Conservation (phyloP, 2,329 filamentous ascomycete genomes). For the Fusarium cicatricum region DNA sequence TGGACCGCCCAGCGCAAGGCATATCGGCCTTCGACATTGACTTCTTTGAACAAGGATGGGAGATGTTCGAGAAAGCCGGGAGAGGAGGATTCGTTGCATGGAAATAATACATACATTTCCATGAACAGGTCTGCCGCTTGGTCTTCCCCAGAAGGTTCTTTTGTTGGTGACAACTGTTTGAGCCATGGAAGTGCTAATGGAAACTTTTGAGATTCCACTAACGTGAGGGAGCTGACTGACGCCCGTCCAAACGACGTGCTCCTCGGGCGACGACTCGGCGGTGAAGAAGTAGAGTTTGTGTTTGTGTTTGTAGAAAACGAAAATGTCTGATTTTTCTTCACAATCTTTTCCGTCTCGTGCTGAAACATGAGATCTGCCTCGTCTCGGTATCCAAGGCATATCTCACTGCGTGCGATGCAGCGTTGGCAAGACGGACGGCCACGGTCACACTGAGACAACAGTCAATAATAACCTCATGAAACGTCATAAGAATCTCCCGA, state of each 20-base stretch:
- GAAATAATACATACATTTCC: conserved; percentile 51
- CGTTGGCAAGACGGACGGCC: conserved; percentile 47
- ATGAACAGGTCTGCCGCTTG: conserved; percentile 46
- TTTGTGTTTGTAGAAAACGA: conserved; percentile 12
- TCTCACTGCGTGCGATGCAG: conserved; percentile 48
- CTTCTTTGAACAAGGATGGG: conserved; percentile 49
- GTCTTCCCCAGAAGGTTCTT: conserved; percentile 33
- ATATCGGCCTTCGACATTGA: conserved; percentile 47
- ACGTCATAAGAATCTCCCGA: conserved; percentile 2
- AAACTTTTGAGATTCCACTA: not conserved
- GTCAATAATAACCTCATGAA: not conserved
- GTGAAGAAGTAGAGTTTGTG: conserved; percentile 13
- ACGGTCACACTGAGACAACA: conserved; percentile 43
- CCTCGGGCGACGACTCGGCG: conserved; percentile 10
- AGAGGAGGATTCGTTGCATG: conserved; percentile 47
- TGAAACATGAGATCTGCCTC: conserved; percentile 49
- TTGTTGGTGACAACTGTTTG: conserved; percentile 11
- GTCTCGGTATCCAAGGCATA: conserved; percentile 51
- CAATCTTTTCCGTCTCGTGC: conserved; percentile 46
- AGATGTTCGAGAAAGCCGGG: conserved; percentile 52
- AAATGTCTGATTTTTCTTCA: conserved; percentile 23
- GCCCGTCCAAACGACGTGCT: conserved; percentile 24
- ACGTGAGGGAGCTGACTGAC: conserved; percentile 1
- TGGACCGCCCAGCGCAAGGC: conserved; percentile 51
- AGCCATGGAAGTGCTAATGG: conserved; percentile 37